Percentiles rank a stretch among this genome's conserved stretches.
These are phyloP conservation scores for Ceratopteris richardii DNA, from an alignment of 75 land plant genomes.

Conservation along the genomic window DNA sequence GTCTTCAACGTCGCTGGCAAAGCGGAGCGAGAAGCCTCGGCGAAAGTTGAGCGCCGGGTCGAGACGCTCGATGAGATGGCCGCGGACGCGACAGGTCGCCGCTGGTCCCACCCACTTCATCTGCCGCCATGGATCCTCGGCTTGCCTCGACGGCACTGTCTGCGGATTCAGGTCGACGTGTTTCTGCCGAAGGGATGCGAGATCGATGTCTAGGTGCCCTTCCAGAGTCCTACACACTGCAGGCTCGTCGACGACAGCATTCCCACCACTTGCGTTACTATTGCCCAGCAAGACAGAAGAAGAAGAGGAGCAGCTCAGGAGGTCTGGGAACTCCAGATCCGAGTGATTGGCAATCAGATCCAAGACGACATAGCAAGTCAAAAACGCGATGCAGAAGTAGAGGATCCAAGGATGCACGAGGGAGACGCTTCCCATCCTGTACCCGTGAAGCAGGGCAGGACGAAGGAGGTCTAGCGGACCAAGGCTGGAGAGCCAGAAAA, in stretches of 20 bases:
- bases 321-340: too few relatives aligned
- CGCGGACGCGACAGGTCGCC: slow-evolving; percentile 24
- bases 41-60: slow-evolving; percentile 23
- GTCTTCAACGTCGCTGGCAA: slow-evolving; percentile 22
- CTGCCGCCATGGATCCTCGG: slow-evolving; percentile 23
- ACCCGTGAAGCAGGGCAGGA: too few relatives aligned
- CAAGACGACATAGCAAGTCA: background rate
- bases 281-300: background rate
- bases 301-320: background rate
- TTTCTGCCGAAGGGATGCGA: background rate
- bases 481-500: too few relatives aligned
- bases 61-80: slow-evolving; percentile 26
- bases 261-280: background rate
- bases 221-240: background rate
- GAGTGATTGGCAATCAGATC: slow-evolving; percentile 1
- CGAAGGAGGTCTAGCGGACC: too few relatives aligned
- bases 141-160: background rate
- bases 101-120: slow-evolving; percentile 33
- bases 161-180: background rate
- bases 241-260: background rate
- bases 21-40: slow-evolving; percentile 20
- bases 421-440: background rate
- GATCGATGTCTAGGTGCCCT: background rate
- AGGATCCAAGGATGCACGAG: background rate
- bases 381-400: background rate